Base-by-base conservation (phyloP, 2,329 filamentous ascomycete genomes). In the Exserohilum rostratum region DNA sequence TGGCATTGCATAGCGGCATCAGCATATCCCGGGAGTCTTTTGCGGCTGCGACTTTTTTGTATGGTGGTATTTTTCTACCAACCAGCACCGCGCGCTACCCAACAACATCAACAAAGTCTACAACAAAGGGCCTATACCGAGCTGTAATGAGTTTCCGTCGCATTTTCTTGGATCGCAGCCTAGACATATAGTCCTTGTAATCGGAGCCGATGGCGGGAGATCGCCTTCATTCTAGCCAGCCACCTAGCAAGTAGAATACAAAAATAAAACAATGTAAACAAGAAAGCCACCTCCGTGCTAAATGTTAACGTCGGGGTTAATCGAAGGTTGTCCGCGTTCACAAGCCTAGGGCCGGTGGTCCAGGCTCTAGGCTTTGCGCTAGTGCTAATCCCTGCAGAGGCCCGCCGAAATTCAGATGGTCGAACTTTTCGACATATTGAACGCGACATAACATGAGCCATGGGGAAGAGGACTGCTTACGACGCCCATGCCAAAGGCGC, bases 401-500 rank as follows among this genome's bases (percentile, higher is more conserved):
- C 56, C 56, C 55, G 61, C 53, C 57, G 22, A 50, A 57, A 63
- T 60, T 51, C 55, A 53, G 20, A 43, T 37, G 48, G 50, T 50
- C 48, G 48, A 61, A 60, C 60, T 64, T 67, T 51, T 64, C 50
- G 35, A 50, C 22, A 34, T 30, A 12, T 38, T 18, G 37, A 50
- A 54, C 42, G 48, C 63, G 39, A 39, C 52, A 53, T 35, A 43
- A 27, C 29, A 47, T 55, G 43, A 51, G 53, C 45, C 25, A 71
- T 71, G 68, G 67, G 65, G 17, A 76, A 76, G 55, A 64, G 73
- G 39, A 66, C 69, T 17, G 68, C 69, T 48, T 67, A 65, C 31
- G 72, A 75, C 53, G 66, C 65, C 49, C 65, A 69, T 29, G 47
- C 59, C 12, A 67, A 61, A 33, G 45, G 61, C 11, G 60, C 61